Evolutionary conservation across 352 stramenopile species (phyloP).

Genomic region (Blastocystis hominis): DNA sequence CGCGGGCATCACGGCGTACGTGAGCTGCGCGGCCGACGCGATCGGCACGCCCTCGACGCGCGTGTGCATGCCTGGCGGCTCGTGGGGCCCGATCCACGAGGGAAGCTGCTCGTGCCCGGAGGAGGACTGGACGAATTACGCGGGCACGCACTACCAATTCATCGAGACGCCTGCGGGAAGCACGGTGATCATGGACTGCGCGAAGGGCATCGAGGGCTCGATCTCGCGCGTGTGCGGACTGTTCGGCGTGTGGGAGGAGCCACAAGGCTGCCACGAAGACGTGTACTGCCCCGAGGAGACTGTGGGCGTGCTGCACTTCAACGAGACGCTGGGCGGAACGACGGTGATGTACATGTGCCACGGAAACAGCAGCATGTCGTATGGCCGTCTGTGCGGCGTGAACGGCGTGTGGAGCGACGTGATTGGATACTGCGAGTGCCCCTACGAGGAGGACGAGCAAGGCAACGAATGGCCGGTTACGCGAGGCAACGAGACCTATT

Average conservation of each 20-base stretch:
- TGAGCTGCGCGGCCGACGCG: constrained; percentile 1
- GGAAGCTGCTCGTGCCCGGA: neutral
- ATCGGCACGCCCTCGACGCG: constrained; percentile 29
- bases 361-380: constrained; percentile 11
- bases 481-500: neutral
- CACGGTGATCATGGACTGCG: neutral
- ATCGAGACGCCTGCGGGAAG: neutral
- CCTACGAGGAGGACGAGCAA: neutral
- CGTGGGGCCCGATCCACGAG: neutral
- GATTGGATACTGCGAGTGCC: constrained; percentile 22
- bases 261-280: constrained; percentile 7
- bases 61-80: neutral
- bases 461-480: neutral
- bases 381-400: constrained; percentile 6
- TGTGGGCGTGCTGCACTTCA: neutral
- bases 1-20: neutral
- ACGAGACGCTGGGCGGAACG: neutral
- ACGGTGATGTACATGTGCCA: constrained; percentile 7
- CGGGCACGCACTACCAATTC: constrained; percentile 44
- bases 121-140: constrained; percentile 38
- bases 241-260: constrained; percentile 21
- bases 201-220: neutral
- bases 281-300: constrained; percentile 37
- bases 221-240: constrained; percentile 26
- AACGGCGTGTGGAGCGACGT: constrained; percentile 41